Base-by-base conservation (phyloP, 1,284 basidiomycete species). In the Fomitopsis pinicola region DNA sequence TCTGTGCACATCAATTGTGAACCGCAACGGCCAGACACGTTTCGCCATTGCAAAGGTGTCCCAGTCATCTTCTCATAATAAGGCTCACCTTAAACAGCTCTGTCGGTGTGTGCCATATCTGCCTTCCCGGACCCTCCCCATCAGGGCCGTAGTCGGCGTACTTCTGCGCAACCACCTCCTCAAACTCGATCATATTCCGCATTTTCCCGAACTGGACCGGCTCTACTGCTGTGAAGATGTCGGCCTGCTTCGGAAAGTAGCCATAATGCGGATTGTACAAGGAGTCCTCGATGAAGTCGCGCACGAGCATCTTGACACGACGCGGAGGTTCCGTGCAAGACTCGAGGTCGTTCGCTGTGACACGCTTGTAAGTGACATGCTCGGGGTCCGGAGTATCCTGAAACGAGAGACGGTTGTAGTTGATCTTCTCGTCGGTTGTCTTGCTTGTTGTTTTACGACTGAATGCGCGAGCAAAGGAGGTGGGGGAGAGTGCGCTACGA, bases 101-200 rank as follows among this genome's bases (percentile, higher is more conserved):
- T 1, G 95, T 98, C 0, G 97, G 97, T 0, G 97, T 99, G 77
- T 99, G 97, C 97, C 97, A 99, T 59, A 99, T 82, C 75, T 99
- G 97, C 68, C 87, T 83, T 5, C 95, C 95, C 15, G 91, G 86
- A 3, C 92, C 91, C 42, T 85, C 82, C 57, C 80, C 80, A 67
- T 88, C 82, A 62, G 76, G 78, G 19, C 85, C 88, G 68, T 92
- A 92, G 14, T 80, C 79, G 44, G 83, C 81, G 72, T 97, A 97
- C 65, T 88, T 83, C 68, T 80, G 77, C 33, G 91, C 89, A 15
- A 98, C 86, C 59, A 87, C 82, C 53, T 88, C 85, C 73, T 97
- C 89, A 67, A 98, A 98, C 62, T 92, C 87, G 1, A 81, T 78
- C 36, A 85, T 82, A 71, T 93, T 87, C 55, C 82, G 81, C 68